phyloP scores from a whole-genome alignment of 192 early-diverging fungal genomes.

The Jimgerdemannia flammicorona region DNA sequence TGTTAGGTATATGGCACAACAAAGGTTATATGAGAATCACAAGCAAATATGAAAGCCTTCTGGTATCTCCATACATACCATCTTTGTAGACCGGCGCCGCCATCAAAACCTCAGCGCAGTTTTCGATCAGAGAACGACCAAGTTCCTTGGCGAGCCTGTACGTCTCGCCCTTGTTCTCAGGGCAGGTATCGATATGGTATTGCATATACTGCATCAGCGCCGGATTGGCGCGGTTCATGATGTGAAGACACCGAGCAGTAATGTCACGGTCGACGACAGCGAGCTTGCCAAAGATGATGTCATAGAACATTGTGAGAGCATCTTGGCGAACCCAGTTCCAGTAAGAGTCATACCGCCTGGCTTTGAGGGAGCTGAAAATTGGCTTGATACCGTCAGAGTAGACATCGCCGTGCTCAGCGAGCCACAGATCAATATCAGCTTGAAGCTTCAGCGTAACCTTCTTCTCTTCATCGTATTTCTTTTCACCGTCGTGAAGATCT shows the following conservation, averaged over 20 bases:
- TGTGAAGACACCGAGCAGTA: slow-evolving; percentile 83
- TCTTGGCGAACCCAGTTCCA: slow-evolving; percentile 97
- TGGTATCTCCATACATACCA: slow-evolving; percentile 42
- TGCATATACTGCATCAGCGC: slow-evolving; percentile 81
- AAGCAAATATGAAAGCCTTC: background rate
- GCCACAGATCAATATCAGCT: slow-evolving; percentile 84
- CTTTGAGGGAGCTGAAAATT: slow-evolving; percentile 79
- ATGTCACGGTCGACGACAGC: slow-evolving; percentile 88
- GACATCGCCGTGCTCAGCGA: slow-evolving; percentile 87
- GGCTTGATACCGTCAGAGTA: slow-evolving; percentile 91
- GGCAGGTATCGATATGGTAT: slow-evolving; percentile 78
- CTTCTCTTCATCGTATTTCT: slow-evolving; percentile 63
- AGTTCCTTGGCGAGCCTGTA: slow-evolving; percentile 80
- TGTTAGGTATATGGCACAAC: slow-evolving; percentile 1
- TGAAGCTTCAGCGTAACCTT: slow-evolving; percentile 64
- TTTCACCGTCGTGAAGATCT: slow-evolving; percentile 70
- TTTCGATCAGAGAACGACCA: slow-evolving; percentile 80
- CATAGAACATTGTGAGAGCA: slow-evolving; percentile 84
- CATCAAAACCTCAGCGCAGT: slow-evolving; percentile 80
- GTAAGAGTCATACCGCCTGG: slow-evolving; percentile 89
- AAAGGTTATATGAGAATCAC: background rate
- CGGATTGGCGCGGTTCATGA: slow-evolving; percentile 89
- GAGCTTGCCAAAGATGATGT: slow-evolving; percentile 88
- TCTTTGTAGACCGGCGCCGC: slow-evolving; percentile 86
- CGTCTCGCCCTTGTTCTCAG: slow-evolving; percentile 75